Base-by-base conservation (phyloP, 2,329 filamentous ascomycete species). In the Periconia sp. region DNA sequence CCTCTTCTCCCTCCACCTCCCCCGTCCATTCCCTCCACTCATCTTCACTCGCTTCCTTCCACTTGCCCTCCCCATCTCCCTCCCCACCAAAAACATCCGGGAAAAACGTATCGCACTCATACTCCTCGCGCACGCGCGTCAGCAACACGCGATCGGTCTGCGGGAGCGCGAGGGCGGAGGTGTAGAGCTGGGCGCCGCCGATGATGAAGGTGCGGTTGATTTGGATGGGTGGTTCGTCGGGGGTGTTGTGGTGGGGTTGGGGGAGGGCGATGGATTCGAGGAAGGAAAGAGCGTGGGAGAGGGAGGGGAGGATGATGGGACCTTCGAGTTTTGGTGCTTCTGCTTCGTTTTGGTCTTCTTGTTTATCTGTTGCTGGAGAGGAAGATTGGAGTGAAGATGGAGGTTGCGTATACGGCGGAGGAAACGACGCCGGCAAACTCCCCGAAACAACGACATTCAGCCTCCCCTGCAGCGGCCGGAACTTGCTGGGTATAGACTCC, bases 141-240 rank as follows among this genome's bases (percentile, higher is more conserved):
- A 93, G 76, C 56, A 94, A 73, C 50, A 94, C 82, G 41, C 86
- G 77, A 63, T 77, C 81, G 41, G 85, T 79, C 70, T 85, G 80
- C 41, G 74, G 69, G 53, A 85, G 64, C 61, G 76, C 70, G 67
- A 97, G 77, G 14, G 91, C 87, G 19, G 86, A 82, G 40, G 78
- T 79, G 74, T 97, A 99, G 60, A 97, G 87, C 76, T 92, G 88
- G 52, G 86, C 89, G 5, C 94, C 94, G 20, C 94, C 94, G 65
- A 99, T 97, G 42, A 97, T 84, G 73, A 92, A 97, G 3, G 91
- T 81, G 10, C 58, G 55, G 1, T 31, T 35, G 18, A 49, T 52
- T 18, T 51, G 23, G 11, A 18, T 5, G 8, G n/a, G 33, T 11
- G 20, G 17, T 14, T n/a, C 27, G 10, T 27, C 8, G 5, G 23